Evolutionary conservation across 2,329 filamentous ascomycete genomes (phyloP), one percentile per base, ranked within the genome.

Genomic region (Ophiostoma himal-ulmi): DNA sequence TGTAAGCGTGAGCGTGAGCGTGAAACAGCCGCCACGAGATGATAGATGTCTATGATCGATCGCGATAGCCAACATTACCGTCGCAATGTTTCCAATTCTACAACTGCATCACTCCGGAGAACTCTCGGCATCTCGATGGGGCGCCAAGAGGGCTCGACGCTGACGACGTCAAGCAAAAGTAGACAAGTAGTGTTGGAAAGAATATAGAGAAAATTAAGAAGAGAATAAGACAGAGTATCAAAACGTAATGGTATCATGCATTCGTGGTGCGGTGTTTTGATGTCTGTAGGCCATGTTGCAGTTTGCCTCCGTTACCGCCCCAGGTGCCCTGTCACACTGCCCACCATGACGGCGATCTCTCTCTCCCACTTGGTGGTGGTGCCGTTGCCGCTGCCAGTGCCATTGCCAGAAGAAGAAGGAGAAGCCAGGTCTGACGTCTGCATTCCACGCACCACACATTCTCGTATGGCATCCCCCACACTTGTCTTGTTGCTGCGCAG

Each of bases 291-390:
- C 36, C n/a, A 5, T 14, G 17, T 2, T 30, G 22, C 57, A 36
- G 26, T 34, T 26, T 4, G 22, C 57, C 37, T 66, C 17, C 44
- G 20, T 67, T 41, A 83, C 72, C 83, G 80, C 13, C 83, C 81
- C 4, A 88, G 75, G 71, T 84, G 84, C 67, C 85, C 86, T 54
- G 93, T 84, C 6, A 97, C 88, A 75, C 92, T 92, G 69, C 91
- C 90, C 60, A 96, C 91, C 94, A 98, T 97, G 67, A 98, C 94
- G 1, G 94, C 93, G 67, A 94, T 90, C 80, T 98, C 95, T 54
- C 94, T 86, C 76, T 97, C 94, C 92, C 93, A n/a, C 20, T 3
- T 37, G 52, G n/a, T 57, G 22, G 13, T 26, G 3, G 6, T 57
- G 66, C 87, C 76, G 0, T 17, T 30, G 34, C 22, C 26, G 39